These are phyloP conservation scores for Ophiosphaerella herpotricha DNA, from an alignment of 2,329 filamentous ascomycete genomes.

Conservation along the genomic window DNA sequence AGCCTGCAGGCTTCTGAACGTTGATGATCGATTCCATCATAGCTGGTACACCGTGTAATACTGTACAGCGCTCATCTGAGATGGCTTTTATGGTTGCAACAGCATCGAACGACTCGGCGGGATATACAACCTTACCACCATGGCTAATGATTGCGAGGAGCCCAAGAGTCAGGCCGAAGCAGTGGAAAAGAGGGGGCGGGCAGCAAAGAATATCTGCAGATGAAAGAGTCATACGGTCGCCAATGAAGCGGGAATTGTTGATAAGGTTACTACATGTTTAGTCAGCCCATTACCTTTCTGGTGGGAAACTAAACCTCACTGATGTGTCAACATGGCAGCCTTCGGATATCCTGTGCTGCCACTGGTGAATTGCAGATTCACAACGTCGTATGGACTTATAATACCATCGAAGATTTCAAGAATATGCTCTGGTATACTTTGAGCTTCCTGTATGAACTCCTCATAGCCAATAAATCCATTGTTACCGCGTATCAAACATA, in stretches of 20 bases:
- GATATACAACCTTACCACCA: conserved; percentile 76
- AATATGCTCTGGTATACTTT: conserved; percentile 38
- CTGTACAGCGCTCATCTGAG: conserved; percentile 59
- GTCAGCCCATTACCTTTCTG: not conserved
- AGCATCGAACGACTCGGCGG: conserved; percentile 72
- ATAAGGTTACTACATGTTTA: conserved; percentile 39
- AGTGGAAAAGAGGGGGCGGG: conserved; percentile 83
- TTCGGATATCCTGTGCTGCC: conserved; percentile 47
- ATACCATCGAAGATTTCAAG: conserved; percentile 43
- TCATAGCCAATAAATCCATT: conserved; percentile 64
- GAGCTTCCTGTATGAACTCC: conserved; percentile 54
- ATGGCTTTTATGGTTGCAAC: conserved; percentile 69
- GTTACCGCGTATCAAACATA: conserved; percentile 39
- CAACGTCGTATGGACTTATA: conserved; percentile 41
- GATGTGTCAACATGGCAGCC: conserved; percentile 46
- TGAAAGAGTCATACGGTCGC: conserved; percentile 73
- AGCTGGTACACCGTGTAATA: conserved; percentile 78
- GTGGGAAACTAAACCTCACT: conserved; percentile 25
- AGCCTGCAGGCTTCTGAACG: conserved; percentile 53
- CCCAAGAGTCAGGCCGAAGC: conserved; percentile 79
- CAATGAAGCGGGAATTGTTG: conserved; percentile 53
- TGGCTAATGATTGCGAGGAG: conserved; percentile 74
- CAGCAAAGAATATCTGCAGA: conserved; percentile 73
- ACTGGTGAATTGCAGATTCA: conserved; percentile 46
- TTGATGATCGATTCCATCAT: conserved; percentile 75